Base-by-base conservation (phyloP, 768 basidiomycete genomes). In the Boletales sp. region DNA sequence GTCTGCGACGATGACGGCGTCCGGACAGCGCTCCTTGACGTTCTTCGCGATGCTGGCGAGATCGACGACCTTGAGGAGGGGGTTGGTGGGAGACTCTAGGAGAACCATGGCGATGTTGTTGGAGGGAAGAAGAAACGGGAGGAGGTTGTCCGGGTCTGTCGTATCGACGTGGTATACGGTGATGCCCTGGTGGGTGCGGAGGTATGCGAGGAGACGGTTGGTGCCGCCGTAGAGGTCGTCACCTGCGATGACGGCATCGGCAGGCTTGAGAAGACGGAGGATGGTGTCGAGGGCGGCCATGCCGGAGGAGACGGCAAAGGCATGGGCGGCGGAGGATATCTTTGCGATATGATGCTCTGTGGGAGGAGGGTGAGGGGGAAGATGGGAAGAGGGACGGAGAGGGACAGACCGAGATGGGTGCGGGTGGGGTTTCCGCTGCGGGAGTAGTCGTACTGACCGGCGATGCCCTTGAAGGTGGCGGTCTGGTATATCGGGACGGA, bases 281-380 rank as follows among this genome's bases (percentile, higher is more conserved):
- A 99, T 97, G 46, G 93, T 82, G 69, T 99, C 96, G 37, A 98
- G 80, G 3, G 94, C 94, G 15, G 95, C 94, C 96, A 99, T 99
- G 47, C 96, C 96, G 5, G 95, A 97, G 6, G 93, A 90, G 5
- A 99, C 91, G 17, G 86, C 82, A 65, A 95, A 90, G 1, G 92
- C 91, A 78, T 95, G 85, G 5, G 76, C 74, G 7, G 94, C 93
- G 28, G 89, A 90, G 32, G 94, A 96, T 61, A 99, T 93, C 75
- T 97, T 93, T 50, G 95, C 95, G 41, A 99, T 79, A 66, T 98
- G 96, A 58, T 97, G 91, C 68, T 98, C 96, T 98, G 65, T 44
- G 50, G 11, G 25, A 41, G 9, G 41, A 13, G 43, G 59, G 48
- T 1, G 6, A 5, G 33, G 7, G 9, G n/a, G 6, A 0, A 12